Evolutionary conservation across 306 rosid species (phyloP).

Genomic region (Parietaria judaica): DNA sequence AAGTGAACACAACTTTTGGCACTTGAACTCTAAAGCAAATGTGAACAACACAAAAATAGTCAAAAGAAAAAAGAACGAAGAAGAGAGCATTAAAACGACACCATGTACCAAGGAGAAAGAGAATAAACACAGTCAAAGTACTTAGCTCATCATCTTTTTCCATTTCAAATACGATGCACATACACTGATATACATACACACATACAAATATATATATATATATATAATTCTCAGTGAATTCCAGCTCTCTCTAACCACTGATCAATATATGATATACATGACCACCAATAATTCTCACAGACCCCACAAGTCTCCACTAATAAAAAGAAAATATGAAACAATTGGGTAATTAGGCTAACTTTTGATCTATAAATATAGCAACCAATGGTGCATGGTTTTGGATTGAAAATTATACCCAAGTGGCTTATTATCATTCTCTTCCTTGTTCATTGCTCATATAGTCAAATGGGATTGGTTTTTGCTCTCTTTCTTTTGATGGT

Average conservation of each 20-base stretch:
- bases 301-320: constrained; percentile 29
- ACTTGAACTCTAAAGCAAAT: constrained; percentile 20
- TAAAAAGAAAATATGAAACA: constrained; percentile 2
- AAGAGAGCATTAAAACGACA: constrained; percentile 1
- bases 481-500: constrained; percentile 31
- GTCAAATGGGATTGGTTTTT: constrained; percentile 18
- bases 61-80: constrained; percentile 12
- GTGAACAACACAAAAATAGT: constrained; percentile 25
- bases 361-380: constrained; percentile 25
- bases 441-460: constrained; percentile 18
- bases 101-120: constrained; percentile 13
- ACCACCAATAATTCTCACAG: background rate
- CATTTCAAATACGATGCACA: no score
- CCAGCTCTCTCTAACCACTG: constrained; percentile 5
- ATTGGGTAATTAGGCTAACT: constrained; percentile 2
- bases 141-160: no score
- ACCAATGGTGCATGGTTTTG: constrained; percentile 12
- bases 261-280: background rate
- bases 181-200: no score
- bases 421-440: background rate
- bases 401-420: background rate
- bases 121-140: constrained; percentile 7
- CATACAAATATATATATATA: background rate
- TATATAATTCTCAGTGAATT: constrained; percentile 12
- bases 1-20: background rate